These are phyloP conservation scores for Cyclospora cayetanensis DNA, from an alignment of 169 alveolate genomes.

Conservation along the genomic window DNA sequence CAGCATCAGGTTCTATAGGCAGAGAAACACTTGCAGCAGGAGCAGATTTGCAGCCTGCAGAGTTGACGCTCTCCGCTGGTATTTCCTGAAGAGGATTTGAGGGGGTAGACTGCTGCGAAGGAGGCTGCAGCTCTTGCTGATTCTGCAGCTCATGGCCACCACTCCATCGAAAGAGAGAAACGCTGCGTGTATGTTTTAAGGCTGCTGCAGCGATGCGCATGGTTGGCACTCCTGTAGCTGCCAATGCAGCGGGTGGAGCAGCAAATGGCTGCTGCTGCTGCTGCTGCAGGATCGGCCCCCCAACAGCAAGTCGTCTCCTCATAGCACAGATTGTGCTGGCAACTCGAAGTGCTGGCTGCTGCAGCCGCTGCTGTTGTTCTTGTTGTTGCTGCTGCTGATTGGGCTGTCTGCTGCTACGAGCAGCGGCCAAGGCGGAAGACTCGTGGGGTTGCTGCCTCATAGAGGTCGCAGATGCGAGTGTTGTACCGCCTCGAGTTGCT, in stretches of 20 bases:
- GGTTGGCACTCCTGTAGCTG: background rate
- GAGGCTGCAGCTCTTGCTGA: background rate
- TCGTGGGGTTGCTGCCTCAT: no score
- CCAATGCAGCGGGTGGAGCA: background rate
- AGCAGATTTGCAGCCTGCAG: no score
- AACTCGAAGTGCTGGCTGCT: no score
- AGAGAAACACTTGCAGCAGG: no score
- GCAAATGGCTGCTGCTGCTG: background rate
- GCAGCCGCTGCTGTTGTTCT: no score
- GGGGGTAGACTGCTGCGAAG: conserved; percentile 10
- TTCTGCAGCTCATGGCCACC: background rate
- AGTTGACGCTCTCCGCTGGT: no score
- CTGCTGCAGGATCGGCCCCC: background rate
- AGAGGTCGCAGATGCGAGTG: no score
- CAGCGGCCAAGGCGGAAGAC: no score
- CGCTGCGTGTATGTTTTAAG: background rate
- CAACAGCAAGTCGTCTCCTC: background rate
- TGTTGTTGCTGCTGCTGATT: conserved; percentile 5
- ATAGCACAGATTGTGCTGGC: background rate
- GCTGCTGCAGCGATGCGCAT: background rate
- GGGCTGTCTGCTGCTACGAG: no score
- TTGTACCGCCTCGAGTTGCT: background rate
- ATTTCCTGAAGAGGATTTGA: no score
- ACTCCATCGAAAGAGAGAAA: background rate
- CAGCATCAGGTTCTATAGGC: no score